Evolutionary conservation across 2,329 filamentous ascomycete species (phyloP), one percentile per base, ranked within the genome.

Genomic region (Paracamarosporium sp.): DNA sequence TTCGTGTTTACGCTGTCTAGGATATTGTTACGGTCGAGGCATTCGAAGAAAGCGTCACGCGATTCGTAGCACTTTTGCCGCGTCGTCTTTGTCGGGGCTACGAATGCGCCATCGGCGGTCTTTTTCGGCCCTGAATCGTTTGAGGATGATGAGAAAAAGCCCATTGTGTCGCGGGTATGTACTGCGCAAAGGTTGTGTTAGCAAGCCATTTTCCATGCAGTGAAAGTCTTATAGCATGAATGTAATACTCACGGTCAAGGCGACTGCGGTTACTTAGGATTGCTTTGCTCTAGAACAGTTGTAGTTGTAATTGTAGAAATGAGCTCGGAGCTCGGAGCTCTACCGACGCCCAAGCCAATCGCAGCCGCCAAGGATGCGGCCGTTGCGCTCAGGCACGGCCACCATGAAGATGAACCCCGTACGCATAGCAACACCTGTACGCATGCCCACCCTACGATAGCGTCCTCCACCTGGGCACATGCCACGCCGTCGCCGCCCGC

Each of bases 51-150:
- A 62, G 80, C 79, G 80, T 99, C 95, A 66, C 95, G 88, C 45
- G 90, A 88, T 70, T 92, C 90, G 90, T 94, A 99, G 86, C 95
- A 99, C 72, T 86, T 83, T 69, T 88, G 83, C 71, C 95, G 89
- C 76, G 93, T 91, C 62, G 85, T 86, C 63, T 94, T 89, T 73
- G 92, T 91, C n/a, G 95, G 95, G 5, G 93, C 92, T 69, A 93
- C 86, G 67, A 84, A 88, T 61, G 86, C 76, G 41, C 75, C 86
- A 70, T 67, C 82, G 71, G 70, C 79, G 73, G 62, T 83, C 72
- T 62, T 82, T 71, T 67, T 81, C 63, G 73, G 68, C 15, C 72
- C 73, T 17, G 63, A 61, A 24, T 67, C 65, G 11, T 70, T 71
- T 7, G 67, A 59, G 35, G 81, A 79, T 62, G 79, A 78, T 60